Evolutionary conservation across 179 eudicot genomes (phyloP).

Genomic region (Vitellaria paradoxa): DNA sequence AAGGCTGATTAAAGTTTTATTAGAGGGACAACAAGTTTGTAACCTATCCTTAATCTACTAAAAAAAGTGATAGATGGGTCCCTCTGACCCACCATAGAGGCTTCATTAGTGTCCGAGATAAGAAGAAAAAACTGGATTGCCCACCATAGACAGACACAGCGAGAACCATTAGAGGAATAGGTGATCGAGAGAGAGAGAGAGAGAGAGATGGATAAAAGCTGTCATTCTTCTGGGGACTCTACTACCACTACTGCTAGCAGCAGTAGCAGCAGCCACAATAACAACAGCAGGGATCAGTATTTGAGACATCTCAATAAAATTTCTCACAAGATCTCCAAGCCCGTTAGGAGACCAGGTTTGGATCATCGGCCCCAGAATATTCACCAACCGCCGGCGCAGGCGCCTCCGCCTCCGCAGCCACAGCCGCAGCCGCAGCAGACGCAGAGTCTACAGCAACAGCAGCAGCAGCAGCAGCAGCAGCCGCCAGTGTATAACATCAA

Average conservation of each 20-base stretch:
- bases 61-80: too few relatives aligned
- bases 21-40: too few relatives aligned
- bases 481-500: slow-evolving; percentile 90
- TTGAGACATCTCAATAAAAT: slow-evolving; percentile 51
- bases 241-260: slow-evolving; percentile 11
- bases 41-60: too few relatives aligned
- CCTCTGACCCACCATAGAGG: too few relatives aligned
- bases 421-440: slow-evolving; percentile 10
- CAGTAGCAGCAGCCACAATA: not conserved
- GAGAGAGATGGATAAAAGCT: slow-evolving; percentile 30
- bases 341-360: slow-evolving; percentile 19
- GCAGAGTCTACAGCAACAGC: slow-evolving; percentile 12
- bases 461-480: slow-evolving; percentile 46
- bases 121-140: too few relatives aligned
- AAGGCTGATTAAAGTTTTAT: too few relatives aligned
- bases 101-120: too few relatives aligned
- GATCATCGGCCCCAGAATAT: slow-evolving; percentile 20
- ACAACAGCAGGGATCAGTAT: slow-evolving; percentile 30
- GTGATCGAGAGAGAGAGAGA: not conserved
- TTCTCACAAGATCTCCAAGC: slow-evolving; percentile 69
- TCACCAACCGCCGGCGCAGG: slow-evolving; percentile 19
- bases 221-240: slow-evolving; percentile 32
- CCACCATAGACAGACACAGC: too few relatives aligned
- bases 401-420: slow-evolving; percentile 17
- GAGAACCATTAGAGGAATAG: too few relatives aligned